Base-by-base conservation (phyloP, 2,329 filamentous ascomycete genomes). In the Seiridium unicorne region DNA sequence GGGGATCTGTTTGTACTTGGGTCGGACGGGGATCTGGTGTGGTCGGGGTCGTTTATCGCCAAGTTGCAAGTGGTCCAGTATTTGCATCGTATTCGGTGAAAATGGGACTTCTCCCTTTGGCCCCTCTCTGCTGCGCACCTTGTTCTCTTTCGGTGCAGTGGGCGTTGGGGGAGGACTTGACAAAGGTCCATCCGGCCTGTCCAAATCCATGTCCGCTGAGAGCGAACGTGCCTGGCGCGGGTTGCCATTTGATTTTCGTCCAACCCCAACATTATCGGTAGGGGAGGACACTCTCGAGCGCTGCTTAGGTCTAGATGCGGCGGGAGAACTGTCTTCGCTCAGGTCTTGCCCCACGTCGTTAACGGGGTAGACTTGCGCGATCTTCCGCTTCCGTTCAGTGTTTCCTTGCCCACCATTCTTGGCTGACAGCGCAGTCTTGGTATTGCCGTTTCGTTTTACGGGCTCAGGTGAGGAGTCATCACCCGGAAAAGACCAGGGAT, bases 101-200 rank as follows among this genome's bases (percentile, higher is more conserved):
- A 64, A 61, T 6, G 51, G 57, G 2, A 61, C 38, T 7, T 51
- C 60, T 6, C 49, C 53, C 59, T 63, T 63, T 9, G 38, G 34
- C 6, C 49, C 38, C 34, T 36, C 40, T 26, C 11, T 18, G 47
- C 55, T 26, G 18, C 18, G 18, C 18, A 48, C 40, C 62, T 57
- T 55, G 60, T 8, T 51, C 34, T 53, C 18, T 55, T 56, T 68
- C 10, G 65, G 62, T 1, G 64, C 57, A 8, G 66, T 68, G 4
- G 70, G 71, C 8, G 71, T 73, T 1, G 61, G 68, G 10, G 71
- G 71, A 4, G 71, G 70, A 44, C 70, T 73, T 9, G 71, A 73
- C 53, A 70, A 40, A 40, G 62, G 67, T 5, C 66, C 51, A 51
- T 62, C 63, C 36, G 55, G 44, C 6, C 47, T 40, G 38, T 70